Base-by-base conservation (phyloP, 2,329 filamentous ascomycete species). In the Fusarium mexicanum region DNA sequence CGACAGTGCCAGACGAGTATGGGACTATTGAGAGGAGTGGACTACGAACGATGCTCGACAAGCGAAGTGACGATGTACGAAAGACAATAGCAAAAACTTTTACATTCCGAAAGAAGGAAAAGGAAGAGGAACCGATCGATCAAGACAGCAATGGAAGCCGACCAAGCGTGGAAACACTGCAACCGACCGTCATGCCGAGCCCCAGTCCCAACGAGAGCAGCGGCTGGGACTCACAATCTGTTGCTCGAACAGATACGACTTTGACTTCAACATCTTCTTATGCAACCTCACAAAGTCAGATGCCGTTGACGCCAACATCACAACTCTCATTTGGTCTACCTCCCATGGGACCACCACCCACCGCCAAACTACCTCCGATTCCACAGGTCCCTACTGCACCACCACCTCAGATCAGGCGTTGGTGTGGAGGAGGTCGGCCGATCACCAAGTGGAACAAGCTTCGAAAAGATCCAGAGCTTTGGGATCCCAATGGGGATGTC, bases 401-500 rank as follows among this genome's bases (percentile, higher is more conserved):
- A 4, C 35, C 51, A 17, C 84, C 86, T 0, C 81, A 84, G 6
- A 85, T 89, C 65, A 88, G 86, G 75, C 86, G 87, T 18, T 90
- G 88, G 88, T 81, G 86, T 18, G 88, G 88, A 0, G 83, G 80
- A 7, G 87, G 87, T 2, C 81, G 85, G 20, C 84, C 86, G 0
- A 83, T 86, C 1, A 84, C 87, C 58, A 82, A 85, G 37, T 90
- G 88, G 88, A 89, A 88, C 74, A 89, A 89, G 76, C 81, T 90
- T 6, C 84, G 87, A 16, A 89, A 90, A 76, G 89, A 91, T 55
- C 87, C 88, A 4, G 89, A 91, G 73, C 80, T 91, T 6, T 91
- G 89, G 89, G 88, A 91, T 73, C 86, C 86, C 1, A 88, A 89
- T 64, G 89, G 89, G 29, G 89, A 91, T 67, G 89, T 90, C 20